Conservation (phyloP, 345 rosid species). For the Populus nigra region DNA sequence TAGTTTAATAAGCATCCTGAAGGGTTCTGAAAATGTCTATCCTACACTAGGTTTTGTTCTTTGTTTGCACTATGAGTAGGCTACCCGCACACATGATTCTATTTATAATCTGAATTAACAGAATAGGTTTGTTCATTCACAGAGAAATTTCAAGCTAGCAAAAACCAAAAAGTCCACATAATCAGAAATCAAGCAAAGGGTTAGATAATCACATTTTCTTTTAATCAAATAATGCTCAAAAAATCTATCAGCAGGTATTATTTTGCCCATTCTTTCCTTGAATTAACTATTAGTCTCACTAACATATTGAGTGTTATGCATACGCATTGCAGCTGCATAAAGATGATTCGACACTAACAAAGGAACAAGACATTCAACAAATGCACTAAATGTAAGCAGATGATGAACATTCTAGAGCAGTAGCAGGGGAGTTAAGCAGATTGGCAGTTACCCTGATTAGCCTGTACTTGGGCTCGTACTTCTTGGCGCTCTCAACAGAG, state of each 20-base stretch:
- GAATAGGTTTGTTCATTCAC: neutral
- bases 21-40: neutral
- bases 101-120: neutral
- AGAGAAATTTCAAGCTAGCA: neutral
- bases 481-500: slow-evolving; percentile 76
- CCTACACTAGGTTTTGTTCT: neutral
- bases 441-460: slow-evolving; percentile 69
- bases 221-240: neutral
- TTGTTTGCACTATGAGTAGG: too few relatives aligned
- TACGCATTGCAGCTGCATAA: neutral
- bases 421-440: neutral
- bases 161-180: neutral
- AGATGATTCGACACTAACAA: neutral
- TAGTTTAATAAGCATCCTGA: neutral
- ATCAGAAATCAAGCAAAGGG: neutral
- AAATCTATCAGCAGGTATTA: neutral
- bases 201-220: neutral
- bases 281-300: neutral
- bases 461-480: slow-evolving; percentile 88
- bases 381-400: neutral
- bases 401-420: neutral
- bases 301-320: neutral
- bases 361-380: neutral
- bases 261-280: neutral
- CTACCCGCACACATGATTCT: neutral